Conservation (phyloP, 805 yeast genomes). For the Suhomyces kilbournensis region DNA sequence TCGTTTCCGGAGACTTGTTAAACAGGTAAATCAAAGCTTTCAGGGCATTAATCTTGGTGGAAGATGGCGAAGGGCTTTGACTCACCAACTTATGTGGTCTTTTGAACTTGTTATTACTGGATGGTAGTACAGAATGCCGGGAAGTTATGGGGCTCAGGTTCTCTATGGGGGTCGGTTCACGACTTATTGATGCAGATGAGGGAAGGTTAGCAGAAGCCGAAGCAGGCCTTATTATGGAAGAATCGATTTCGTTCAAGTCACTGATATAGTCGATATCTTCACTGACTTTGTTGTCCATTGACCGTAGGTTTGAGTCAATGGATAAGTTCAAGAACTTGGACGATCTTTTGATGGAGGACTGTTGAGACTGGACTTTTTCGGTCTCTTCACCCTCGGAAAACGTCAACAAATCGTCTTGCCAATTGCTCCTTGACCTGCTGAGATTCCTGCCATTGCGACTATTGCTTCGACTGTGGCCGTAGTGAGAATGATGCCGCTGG, state of each 20-base stretch:
- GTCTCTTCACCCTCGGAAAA: constrained; percentile 8
- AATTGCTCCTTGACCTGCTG: neutral
- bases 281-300: constrained; percentile 4
- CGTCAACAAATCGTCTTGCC: constrained; percentile 2
- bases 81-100: constrained; percentile 44
- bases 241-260: constrained; percentile 26
- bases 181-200: constrained; percentile 6
- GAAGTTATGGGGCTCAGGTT: constrained; percentile 11
- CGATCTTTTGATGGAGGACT: constrained; percentile 36
- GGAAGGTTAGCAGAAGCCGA: neutral
- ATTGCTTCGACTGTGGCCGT: neutral
- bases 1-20: constrained; percentile 6
- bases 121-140: constrained; percentile 10
- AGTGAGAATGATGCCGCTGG: neutral
- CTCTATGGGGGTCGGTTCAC: constrained; percentile 9
- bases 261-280: constrained; percentile 23
- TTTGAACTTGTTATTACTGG: constrained; percentile 32
- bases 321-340: constrained; percentile 41
- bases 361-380: constrained; percentile 13
- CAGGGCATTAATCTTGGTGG: constrained; percentile 8
- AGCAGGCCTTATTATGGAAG: constrained; percentile 10
- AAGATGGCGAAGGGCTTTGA: constrained; percentile 42
- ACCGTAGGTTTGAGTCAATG: constrained; percentile 26
- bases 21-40: constrained; percentile 10
- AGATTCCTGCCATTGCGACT: neutral